A percentile compares a stretch with the other conserved stretches of the same genome.
Conservation (phyloP, 805 yeast genomes). For the Millerozyma acaciae region DNA sequence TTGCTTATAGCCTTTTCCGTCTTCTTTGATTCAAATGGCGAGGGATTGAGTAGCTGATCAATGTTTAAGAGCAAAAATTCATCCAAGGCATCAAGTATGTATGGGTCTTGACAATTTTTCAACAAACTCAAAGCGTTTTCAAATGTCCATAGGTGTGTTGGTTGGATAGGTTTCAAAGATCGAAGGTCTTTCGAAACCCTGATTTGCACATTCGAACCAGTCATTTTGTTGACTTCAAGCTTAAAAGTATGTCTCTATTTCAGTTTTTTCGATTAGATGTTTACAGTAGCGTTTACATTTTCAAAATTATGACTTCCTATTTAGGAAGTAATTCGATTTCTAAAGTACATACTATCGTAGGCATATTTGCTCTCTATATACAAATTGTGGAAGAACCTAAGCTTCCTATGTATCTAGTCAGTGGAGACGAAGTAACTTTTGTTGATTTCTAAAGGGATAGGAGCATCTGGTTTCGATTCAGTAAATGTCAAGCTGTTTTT, state of each 20-base stretch:
- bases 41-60: conserved; percentile 25
- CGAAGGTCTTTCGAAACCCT: conserved; percentile 6
- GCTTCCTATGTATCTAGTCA: conserved; percentile 3
- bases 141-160: conserved; percentile 39
- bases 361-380: too few relatives aligned
- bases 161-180: conserved; percentile 28
- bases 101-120: conserved; percentile 26
- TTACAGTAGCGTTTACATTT: neutral
- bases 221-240: conserved; percentile 5
- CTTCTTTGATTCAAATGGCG: conserved; percentile 20
- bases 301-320: conserved; percentile 12
- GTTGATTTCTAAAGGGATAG: conserved; percentile 38
- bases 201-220: conserved; percentile 4
- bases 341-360: neutral
- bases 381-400: too few relatives aligned
- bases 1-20: conserved; percentile 4
- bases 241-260: conserved; percentile 4
- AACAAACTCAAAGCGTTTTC: conserved; percentile 33
- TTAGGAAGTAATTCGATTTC: conserved; percentile 11
- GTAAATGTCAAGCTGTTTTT: conserved; percentile 11
- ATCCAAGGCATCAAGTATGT: conserved; percentile 34
- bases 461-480: conserved; percentile 21
- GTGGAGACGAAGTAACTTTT: conserved; percentile 24
- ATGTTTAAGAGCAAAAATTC: conserved; percentile 35
- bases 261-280: neutral